Base-by-base conservation (phyloP, 108 stramenopile species). In the Discostella stelligeroides region DNA sequence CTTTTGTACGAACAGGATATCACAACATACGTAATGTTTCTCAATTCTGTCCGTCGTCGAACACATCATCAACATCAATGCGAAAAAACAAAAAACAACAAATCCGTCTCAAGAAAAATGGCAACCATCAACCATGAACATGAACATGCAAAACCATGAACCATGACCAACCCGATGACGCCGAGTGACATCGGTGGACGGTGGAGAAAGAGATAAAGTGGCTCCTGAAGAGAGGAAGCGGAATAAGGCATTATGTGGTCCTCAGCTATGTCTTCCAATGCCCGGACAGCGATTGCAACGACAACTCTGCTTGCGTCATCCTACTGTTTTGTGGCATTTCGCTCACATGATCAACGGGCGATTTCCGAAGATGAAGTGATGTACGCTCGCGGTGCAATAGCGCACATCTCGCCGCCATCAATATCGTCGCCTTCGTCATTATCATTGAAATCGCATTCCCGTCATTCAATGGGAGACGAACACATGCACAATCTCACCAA, bases 281-380 rank as follows among this genome's bases (percentile, higher is more conserved):
- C 37, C 20, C 57, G 57, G 37, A 37, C 10, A 37, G 57, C 38
- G 37, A 17, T 58, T 37, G 57, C 34, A 38, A 34, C 34, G 7
- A 39, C 57, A 20, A 9, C 54, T 24, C 39, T 49, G 18, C 38
- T 50, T 17, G 47, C 50, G 17, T 61, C 60, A 12, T 49, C 60
- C 14, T 55, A 60, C 45, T 56, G 24, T 23, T 66, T 66, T 27
- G 59, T 23, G 38, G 37, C 59, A 14, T 75, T 66, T 61, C 42
- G 66, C 28, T 20, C 14, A 6, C 66, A 75, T 66, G 73, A 75
- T 67, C 20, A 39, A 30, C 73, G 73, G 18, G 66, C 43, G 18
- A 57, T 75, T 41, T 66, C 73, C 1, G n/a, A 49, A 0, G 34
- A 28, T 25, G 73, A 75, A 41, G 30, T 46, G 25, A 49, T 25